Base-by-base conservation (phyloP, 2,329 filamentous ascomycete species). In the Colletotrichum tabaci region DNA sequence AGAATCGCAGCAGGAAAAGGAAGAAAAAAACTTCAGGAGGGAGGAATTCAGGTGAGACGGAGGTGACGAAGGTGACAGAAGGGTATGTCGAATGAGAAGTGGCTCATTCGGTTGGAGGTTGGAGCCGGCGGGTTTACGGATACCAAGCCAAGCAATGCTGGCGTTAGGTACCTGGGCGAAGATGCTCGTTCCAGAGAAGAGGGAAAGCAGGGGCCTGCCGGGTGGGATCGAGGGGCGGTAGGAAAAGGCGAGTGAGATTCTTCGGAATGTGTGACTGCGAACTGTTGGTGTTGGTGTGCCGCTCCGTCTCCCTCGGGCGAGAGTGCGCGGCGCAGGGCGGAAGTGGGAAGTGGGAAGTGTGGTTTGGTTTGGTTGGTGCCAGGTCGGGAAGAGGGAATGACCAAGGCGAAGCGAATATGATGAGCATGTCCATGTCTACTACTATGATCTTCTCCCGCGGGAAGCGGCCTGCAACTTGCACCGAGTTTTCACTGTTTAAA, bases 231-330 rank as follows among this genome's bases (percentile, higher is more conserved):
- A 50, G 18, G 38, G 55, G 30, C 30, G 30, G 8, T 35, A 8
- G 30, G 2, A 35, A 35, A 35, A 35, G 30, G 30, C 30, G 21
- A 23, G 55, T 18, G 40, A 58, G 56, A 21, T 46, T 58, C 55
- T 42, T 26, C 26, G 55, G 50, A 40, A 58, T 38, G 55, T 58
- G 30, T 35, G 42, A 57, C 42, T 18, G 55, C 55, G 35, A 15
- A 12, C 23, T 42, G 23, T 23, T 57, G n/a, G 1, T 8, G 30
- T 35, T 35, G 30, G 9, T 35, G 30, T 30, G 30, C 30, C 30
- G 30, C 30, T 30, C 30, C 30, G 30, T 30, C 30, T 30, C 30
- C 30, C 30, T 30, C 30, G 30, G 15, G 40, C 40, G 40, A 44
- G 40, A 44, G 12, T 3, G 40, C 40, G 40, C 12, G 12, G 40